phyloP scores from a whole-genome alignment of 306 rosid genomes.

The Oxytropis ochrocephala region DNA sequence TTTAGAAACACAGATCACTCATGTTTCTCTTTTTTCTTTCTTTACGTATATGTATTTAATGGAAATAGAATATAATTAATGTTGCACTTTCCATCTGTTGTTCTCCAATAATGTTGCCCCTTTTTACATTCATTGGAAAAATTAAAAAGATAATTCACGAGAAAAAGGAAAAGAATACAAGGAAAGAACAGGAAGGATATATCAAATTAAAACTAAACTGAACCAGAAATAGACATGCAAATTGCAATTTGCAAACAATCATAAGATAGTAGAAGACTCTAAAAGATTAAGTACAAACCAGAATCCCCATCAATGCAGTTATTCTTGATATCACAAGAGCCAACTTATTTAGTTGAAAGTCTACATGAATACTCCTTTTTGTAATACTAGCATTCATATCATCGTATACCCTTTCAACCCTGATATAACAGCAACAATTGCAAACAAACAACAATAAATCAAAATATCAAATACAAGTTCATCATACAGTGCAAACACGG shows the following conservation, averaged over 20 bases:
- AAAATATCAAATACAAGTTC: neutral
- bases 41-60: too few relatives aligned
- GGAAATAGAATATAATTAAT: too few relatives aligned
- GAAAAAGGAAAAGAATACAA: neutral
- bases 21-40: too few relatives aligned
- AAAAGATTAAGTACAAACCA: slow-evolving; percentile 50
- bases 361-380: slow-evolving; percentile 26
- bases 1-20: neutral
- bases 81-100: too few relatives aligned
- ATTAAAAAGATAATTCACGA: neutral
- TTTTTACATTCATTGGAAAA: neutral
- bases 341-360: slow-evolving; percentile 57
- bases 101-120: neutral
- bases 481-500: neutral
- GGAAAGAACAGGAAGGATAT: neutral
- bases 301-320: slow-evolving; percentile 84
- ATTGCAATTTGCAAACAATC: neutral
- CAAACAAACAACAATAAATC: slow-evolving; percentile 6
- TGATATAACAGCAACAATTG: slow-evolving; percentile 31
- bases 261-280: neutral
- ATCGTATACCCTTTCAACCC: slow-evolving; percentile 72
- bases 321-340: slow-evolving; percentile 79
- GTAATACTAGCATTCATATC: slow-evolving; percentile 54
- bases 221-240: neutral
- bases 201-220: neutral